Evolutionary conservation across 495 filamentous ascomycete genomes (phyloP).

Genomic region (Hyaloscypha variabilis): DNA sequence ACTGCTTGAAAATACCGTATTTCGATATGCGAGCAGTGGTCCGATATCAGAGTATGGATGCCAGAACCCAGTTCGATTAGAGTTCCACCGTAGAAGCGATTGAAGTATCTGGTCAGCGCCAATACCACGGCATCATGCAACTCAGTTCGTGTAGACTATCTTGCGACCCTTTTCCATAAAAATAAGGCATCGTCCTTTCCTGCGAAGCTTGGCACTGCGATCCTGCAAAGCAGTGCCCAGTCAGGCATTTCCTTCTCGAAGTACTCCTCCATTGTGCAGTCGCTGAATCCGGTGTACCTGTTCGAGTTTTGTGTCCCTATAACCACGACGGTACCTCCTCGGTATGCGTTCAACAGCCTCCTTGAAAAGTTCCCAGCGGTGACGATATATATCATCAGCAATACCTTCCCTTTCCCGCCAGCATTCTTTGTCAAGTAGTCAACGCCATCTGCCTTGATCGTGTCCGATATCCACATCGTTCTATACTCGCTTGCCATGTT

Average conservation of each 20-base stretch:
- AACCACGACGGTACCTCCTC: constrained; percentile 59
- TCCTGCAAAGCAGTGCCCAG: constrained; percentile 46
- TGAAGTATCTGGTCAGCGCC: too few species aligned
- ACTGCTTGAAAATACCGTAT: too few species aligned
- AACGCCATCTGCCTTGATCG: constrained; percentile 47
- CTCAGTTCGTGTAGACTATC: too few species aligned
- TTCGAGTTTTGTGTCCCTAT: constrained; percentile 67
- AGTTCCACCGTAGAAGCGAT: too few species aligned
- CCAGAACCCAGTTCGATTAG: too few species aligned
- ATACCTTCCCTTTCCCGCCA: constrained; percentile 45
- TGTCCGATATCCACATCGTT: constrained; percentile 61
- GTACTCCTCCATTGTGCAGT: constrained; percentile 56
- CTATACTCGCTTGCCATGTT: constrained; percentile 57
- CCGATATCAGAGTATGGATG: too few species aligned
- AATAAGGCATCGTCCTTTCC: constrained; percentile 60
- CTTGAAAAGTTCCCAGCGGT: constrained; percentile 57
- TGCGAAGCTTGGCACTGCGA: constrained; percentile 54
- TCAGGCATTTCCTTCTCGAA: constrained; percentile 47
- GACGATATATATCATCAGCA: constrained; percentile 65
- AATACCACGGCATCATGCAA: too few species aligned
- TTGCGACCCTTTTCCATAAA: constrained; percentile 44
- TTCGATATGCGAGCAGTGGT: too few species aligned
- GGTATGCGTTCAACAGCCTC: constrained; percentile 51
- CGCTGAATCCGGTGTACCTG: constrained; percentile 63
- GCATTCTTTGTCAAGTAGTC: constrained; percentile 41